Evolutionary conservation across 495 filamentous ascomycete genomes (phyloP).

Genomic region (Neurospora sp.): DNA sequence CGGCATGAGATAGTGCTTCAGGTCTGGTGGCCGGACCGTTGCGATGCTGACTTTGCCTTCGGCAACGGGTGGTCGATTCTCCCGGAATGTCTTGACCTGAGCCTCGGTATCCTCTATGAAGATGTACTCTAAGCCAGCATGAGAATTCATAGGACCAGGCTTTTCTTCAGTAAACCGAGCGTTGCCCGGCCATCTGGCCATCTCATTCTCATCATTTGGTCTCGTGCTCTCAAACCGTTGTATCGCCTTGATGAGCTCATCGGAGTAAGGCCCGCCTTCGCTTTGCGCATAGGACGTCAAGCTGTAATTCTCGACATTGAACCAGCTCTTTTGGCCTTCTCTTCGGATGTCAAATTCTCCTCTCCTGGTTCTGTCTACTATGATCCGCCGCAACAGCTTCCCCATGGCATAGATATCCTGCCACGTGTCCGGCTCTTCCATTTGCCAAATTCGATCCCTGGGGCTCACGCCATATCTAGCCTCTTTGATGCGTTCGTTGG

Average conservation of each 20-base stretch:
- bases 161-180: background rate
- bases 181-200: background rate
- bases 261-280: background rate
- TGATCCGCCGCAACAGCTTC: background rate
- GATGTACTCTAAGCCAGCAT: background rate
- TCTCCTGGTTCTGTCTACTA: background rate
- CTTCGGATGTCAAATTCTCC: too few species aligned
- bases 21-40: background rate
- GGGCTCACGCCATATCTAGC: background rate
- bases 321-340: background rate
- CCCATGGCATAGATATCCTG: constrained; percentile 5
- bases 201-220: background rate
- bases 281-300: background rate
- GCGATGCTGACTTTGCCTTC: background rate
- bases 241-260: background rate
- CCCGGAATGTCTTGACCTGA: background rate
- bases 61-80: background rate
- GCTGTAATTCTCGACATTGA: background rate
- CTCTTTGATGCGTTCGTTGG: background rate
- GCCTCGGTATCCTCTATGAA: background rate
- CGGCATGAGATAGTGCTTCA: background rate
- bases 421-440: background rate
- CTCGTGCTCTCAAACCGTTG: background rate
- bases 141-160: background rate
- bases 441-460: background rate